Conservation (phyloP, 495 filamentous ascomycete genomes). For the Lasiosphaeriaceae sp. region DNA sequence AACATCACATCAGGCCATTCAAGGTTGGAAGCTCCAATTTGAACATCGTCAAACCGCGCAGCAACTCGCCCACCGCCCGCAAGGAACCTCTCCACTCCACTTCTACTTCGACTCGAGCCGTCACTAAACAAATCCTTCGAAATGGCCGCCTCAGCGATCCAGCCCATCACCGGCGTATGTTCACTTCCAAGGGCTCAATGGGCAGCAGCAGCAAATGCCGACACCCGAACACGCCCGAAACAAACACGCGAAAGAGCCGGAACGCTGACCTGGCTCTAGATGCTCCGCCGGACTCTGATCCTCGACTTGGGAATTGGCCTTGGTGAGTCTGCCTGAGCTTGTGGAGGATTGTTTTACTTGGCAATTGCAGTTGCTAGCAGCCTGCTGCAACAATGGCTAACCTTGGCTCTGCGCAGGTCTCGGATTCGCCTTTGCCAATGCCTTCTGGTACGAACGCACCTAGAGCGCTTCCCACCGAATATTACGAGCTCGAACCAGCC, state of each 20-base stretch:
- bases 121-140: slow-evolving; percentile 17
- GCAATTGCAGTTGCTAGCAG: background rate
- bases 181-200: slow-evolving; percentile 7
- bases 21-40: slow-evolving; percentile 20
- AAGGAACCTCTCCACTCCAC: slow-evolving; percentile 19
- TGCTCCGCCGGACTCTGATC: slow-evolving; percentile 48
- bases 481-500: background rate
- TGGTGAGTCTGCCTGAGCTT: slow-evolving; percentile 29
- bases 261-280: slow-evolving; percentile 32
- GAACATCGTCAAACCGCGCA: slow-evolving; percentile 29
- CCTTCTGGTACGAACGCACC: slow-evolving; percentile 42
- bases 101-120: background rate
- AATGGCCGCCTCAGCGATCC: slow-evolving; percentile 34
- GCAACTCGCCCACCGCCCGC: slow-evolving; percentile 3
- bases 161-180: slow-evolving; percentile 27
- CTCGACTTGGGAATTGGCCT: slow-evolving; percentile 41
- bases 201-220: slow-evolving; percentile 7
- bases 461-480: slow-evolving; percentile 3
- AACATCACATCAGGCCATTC: slow-evolving; percentile 30
- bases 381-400: slow-evolving; percentile 8
- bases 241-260: background rate
- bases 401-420: slow-evolving; percentile 27
- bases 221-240: background rate
- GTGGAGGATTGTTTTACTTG: background rate
- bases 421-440: slow-evolving; percentile 40